These are phyloP conservation scores for Sherardia arvensis DNA, from an alignment of 257 asterid genomes.

Conservation along the genomic window DNA sequence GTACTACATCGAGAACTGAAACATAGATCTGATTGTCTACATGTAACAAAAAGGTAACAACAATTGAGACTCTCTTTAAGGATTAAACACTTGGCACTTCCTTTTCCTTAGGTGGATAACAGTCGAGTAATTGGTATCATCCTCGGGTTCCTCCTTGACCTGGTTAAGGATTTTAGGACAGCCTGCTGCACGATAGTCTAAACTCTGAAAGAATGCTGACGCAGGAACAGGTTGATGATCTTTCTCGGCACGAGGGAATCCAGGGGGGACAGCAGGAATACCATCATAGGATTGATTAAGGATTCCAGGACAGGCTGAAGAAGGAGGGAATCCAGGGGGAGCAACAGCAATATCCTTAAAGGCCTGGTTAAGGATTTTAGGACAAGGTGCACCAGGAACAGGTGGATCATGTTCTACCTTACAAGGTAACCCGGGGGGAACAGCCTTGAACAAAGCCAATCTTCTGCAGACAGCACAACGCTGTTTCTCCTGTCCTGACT, in stretches of 20 bases:
- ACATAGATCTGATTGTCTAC: background rate
- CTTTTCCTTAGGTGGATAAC: background rate
- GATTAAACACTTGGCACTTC: too few relatives aligned
- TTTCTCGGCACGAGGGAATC: background rate
- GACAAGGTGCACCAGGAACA: background rate
- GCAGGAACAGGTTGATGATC: background rate
- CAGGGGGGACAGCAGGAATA: background rate
- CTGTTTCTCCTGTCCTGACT: background rate
- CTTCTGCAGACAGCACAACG: background rate
- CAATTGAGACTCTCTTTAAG: background rate
- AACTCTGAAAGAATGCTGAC: background rate
- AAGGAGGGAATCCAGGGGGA: too few relatives aligned
- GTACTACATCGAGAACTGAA: background rate
- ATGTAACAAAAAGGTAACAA: background rate
- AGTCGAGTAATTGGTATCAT: background rate
- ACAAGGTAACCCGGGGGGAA: background rate
- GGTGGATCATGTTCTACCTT: background rate
- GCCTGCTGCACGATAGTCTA: background rate
- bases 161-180: background rate
- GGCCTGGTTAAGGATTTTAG: background rate
- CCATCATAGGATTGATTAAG: too few relatives aligned
- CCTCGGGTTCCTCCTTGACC: background rate
- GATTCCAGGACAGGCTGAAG: too few relatives aligned
- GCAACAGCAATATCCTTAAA: background rate
- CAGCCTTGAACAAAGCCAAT: background rate